Evolutionary conservation across 768 basidiomycete species (phyloP).

Genomic region (Termitomyces sp.): DNA sequence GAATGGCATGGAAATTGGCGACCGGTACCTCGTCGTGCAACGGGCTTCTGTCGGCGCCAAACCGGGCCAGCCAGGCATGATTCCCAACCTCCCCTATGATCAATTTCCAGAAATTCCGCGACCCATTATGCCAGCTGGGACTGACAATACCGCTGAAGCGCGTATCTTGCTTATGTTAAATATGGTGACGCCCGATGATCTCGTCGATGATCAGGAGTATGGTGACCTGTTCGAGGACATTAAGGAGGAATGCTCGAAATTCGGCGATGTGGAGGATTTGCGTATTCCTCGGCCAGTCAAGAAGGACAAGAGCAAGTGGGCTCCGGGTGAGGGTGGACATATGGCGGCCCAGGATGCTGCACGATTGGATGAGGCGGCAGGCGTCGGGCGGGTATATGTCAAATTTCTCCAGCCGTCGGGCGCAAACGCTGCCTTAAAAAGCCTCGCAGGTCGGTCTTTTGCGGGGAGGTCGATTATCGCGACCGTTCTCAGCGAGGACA

Average conservation of each 20-base stretch:
- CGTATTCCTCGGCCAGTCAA: slow-evolving; percentile 87
- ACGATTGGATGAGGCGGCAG: slow-evolving; percentile 81
- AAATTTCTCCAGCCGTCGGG: slow-evolving; percentile 65
- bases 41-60: slow-evolving; percentile 94
- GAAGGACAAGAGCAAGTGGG: slow-evolving; percentile 81
- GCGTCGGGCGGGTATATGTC: slow-evolving; percentile 95
- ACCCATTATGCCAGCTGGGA: slow-evolving; percentile 82
- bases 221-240: slow-evolving; percentile 93
- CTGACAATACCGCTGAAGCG: slow-evolving; percentile 56
- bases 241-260: slow-evolving; percentile 82
- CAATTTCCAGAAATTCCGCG: slow-evolving; percentile 81
- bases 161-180: slow-evolving; percentile 96
- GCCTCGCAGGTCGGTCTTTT: slow-evolving; percentile 86
- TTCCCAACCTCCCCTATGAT: slow-evolving; percentile 72
- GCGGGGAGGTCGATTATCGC: slow-evolving; percentile 86
- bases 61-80: slow-evolving; percentile 58
- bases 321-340: slow-evolving; percentile 53
- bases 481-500: slow-evolving; percentile 78
- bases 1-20: slow-evolving; percentile 97
- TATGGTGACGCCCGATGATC: slow-evolving; percentile 96
- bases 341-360: slow-evolving; percentile 64
- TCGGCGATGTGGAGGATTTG: slow-evolving; percentile 79
- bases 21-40: slow-evolving; percentile 93
- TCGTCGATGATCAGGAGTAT: slow-evolving; percentile 88
- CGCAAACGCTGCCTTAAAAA: slow-evolving; percentile 73